phyloP scores from a whole-genome alignment of 345 rosid species.

The Noccaea caerulescens region DNA sequence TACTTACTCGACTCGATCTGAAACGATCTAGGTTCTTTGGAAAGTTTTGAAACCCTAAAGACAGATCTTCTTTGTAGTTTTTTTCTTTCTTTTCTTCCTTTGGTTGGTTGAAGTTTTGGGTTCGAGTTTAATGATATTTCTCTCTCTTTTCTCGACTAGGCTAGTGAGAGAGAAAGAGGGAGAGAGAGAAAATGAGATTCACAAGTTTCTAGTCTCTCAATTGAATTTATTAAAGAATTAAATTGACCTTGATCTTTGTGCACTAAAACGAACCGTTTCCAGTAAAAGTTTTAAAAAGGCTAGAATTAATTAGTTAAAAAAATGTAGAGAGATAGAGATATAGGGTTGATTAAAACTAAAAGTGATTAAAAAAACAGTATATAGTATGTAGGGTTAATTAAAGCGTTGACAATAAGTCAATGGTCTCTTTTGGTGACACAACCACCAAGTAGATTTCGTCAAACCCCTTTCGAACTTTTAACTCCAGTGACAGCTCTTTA shows the following conservation, averaged over 20 bases:
- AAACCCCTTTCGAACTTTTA: slow-evolving; percentile 37
- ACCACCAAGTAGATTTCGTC: slow-evolving; percentile 47
- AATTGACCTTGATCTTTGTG: slow-evolving; percentile 48
- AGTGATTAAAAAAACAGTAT: slow-evolving; percentile 1
- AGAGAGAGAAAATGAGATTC: slow-evolving; percentile 19
- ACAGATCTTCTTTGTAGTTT: slow-evolving; percentile 36
- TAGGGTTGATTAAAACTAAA: slow-evolving; percentile 4
- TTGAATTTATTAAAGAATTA: slow-evolving; percentile 43
- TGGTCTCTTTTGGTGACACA: slow-evolving; percentile 35
- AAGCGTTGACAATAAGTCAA: slow-evolving; percentile 50
- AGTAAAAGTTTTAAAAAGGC: slow-evolving; percentile 9
- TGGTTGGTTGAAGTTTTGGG: slow-evolving; percentile 41
- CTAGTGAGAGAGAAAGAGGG: slow-evolving; percentile 29
- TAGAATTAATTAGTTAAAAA: background rate
- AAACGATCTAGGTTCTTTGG: slow-evolving; percentile 2
- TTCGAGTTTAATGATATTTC: slow-evolving; percentile 40
- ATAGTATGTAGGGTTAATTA: slow-evolving; percentile 39
- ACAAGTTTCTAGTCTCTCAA: slow-evolving; percentile 30
- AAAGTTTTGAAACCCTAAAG: slow-evolving; percentile 39
- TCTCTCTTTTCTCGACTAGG: slow-evolving; percentile 41
- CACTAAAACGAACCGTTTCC: slow-evolving; percentile 33
- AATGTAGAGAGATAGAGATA: slow-evolving; percentile 9
- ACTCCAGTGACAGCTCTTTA: background rate
- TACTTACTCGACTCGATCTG: slow-evolving; percentile 42
- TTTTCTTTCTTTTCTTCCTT: slow-evolving; percentile 11